Conservation (phyloP, 2,329 filamentous ascomycete genomes). For the Fusarium protoensiforme region DNA sequence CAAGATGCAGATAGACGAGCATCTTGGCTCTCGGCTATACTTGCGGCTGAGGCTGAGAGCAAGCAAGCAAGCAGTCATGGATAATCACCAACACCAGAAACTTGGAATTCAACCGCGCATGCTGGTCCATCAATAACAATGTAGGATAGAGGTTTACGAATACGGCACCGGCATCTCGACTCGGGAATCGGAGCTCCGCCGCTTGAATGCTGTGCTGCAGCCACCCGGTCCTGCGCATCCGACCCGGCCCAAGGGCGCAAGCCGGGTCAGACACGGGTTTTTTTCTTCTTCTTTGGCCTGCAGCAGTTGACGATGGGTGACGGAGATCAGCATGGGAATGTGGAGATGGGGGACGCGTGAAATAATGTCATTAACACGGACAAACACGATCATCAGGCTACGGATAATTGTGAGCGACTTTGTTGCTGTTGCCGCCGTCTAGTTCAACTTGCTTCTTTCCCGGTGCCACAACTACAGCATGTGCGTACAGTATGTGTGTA, state of each 20-base stretch:
- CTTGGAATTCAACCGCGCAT: background rate
- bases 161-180: slow-evolving; percentile 31
- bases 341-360: background rate
- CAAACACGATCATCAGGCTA: background rate
- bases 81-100: background rate
- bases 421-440: background rate
- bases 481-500: background rate
- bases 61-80: too few species aligned
- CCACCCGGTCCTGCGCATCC: slow-evolving; percentile 9
- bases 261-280: background rate
- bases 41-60: background rate
- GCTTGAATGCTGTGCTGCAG: slow-evolving; percentile 11
- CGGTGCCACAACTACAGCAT: background rate
- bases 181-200: slow-evolving; percentile 22
- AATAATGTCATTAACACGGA: background rate
- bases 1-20: background rate
- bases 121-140: background rate
- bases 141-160: slow-evolving; percentile 22
- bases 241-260: slow-evolving; percentile 16
- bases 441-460: background rate
- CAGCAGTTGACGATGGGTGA: background rate
- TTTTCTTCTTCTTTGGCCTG: too few species aligned
- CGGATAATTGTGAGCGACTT: background rate
- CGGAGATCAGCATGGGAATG: background rate
- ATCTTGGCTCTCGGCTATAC: background rate